Evolutionary conservation across 305 asterid species (phyloP).

Genomic region (Fraxinus latifolia): DNA sequence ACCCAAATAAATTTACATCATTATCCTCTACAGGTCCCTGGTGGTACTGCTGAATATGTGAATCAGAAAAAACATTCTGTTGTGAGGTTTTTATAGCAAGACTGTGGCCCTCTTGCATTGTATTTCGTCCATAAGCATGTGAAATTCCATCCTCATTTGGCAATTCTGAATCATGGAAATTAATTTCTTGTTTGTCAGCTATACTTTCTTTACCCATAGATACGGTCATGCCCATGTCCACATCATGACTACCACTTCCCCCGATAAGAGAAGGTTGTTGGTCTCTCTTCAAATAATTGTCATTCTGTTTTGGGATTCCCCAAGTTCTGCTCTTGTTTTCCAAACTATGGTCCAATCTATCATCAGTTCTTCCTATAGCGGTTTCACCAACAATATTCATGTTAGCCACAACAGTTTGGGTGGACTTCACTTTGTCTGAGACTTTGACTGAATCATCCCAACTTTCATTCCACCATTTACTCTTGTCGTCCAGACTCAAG

Average conservation of each 20-base stretch:
- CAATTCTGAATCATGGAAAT: conserved; percentile 34
- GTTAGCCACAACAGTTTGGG: conserved; percentile 30
- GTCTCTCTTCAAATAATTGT: conserved; percentile 29
- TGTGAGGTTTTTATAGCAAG: conserved; percentile 26
- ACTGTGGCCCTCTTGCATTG: conserved; percentile 30
- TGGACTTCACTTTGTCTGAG: conserved; percentile 30
- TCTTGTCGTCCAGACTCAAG: conserved; percentile 31
- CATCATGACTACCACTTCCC: conserved; percentile 33
- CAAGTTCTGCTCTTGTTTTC: conserved; percentile 38
- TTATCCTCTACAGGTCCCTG: conserved; percentile 31
- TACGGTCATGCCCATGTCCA: conserved; percentile 33
- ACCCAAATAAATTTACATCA: conserved; percentile 29
- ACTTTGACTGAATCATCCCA: conserved; percentile 37
- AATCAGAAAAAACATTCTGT: conserved; percentile 32
- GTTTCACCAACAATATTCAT: conserved; percentile 23
- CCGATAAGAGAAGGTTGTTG: conserved; percentile 25
- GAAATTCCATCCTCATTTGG: conserved; percentile 33
- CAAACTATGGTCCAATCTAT: conserved; percentile 29
- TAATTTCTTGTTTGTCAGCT: conserved; percentile 28
- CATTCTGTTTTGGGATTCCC: conserved; percentile 34
- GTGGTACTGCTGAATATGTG: conserved; percentile 38
- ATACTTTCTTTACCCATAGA: conserved; percentile 32
- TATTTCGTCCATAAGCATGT: conserved; percentile 32
- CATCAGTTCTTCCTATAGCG: conserved; percentile 22
- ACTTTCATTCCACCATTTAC: conserved; percentile 35